Evolutionary conservation across 2,329 filamentous ascomycete species (phyloP), one percentile per base, ranked within the genome.

Genomic region (Penicillium olsonii): DNA sequence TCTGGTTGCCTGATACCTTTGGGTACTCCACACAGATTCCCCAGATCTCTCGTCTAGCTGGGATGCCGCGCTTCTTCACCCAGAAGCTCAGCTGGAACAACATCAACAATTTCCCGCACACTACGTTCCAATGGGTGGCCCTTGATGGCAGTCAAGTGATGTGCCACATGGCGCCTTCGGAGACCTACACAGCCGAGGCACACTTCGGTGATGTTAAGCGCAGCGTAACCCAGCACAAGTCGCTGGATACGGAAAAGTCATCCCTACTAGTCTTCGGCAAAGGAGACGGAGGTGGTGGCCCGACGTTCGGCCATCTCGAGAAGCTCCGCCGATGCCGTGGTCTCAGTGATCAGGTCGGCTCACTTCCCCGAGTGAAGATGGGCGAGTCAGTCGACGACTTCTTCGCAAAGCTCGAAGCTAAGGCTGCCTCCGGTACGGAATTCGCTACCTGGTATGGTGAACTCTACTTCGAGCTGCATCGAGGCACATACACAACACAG

Each of bases 21-120:
- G 94, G 94, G 12, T 99, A 99, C 74, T 96, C 92, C 0, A 88
- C 87, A 42, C 94, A 99, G 71, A 81, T 99, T 35, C 94, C 94
- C 11, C 94, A 99, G 67, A 78, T 99, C 35, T 97, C 91, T 68
- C 87, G 92, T 3, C 77, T 96, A 22, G 88, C 94, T n/a, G 92
- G 91, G 17, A 97, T 99, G 94, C 88, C 84, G 50, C 84, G 92
- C 27, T 99, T 99, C 78, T 87, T 99, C 65, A 99, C 94, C 0
- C 94, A 99, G 72, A 99, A 99, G 76, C 79, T 99, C 52, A 97
- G 92, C 77, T 99, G 94, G 94, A 97, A 97, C 77, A 97, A 97
- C 69, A 97, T 97, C 80, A 97, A 97, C 75, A 95, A 88, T 66
- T 99, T 97, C 75, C 94, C 94, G 0, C 94, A 97, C 68, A 97